Evolutionary conservation across 176 grass and related monocot genomes (phyloP), one percentile per base, ranked within the genome.

Genomic region (Stipa capillata): DNA sequence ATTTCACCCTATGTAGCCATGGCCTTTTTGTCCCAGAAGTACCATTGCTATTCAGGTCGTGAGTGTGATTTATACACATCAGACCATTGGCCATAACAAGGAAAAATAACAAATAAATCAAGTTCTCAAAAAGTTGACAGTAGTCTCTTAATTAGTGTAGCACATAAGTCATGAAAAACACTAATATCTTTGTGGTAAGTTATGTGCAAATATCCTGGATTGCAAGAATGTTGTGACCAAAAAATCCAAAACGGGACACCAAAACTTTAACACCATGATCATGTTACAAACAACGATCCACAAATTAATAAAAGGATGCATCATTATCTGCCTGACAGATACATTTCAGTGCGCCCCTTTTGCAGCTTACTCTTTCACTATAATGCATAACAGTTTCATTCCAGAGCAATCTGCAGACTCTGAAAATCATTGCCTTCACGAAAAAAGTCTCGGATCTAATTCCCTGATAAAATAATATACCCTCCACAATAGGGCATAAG

Each of bases 201-300:
- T 47, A 14, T 80, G 29, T 31, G 61, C 43, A 76, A 36, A 45
- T 69, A 72, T 15, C 20, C 49, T 69, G 15, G 42, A 31, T 48
- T 48, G 7, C 41, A 70, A 43, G 8, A 61, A 16, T 75, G 77
- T 29, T 54, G 23, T 59, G 36, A 61, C 20, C 31, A 80, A 53
- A 36, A 33, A 44, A 53, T 44, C 17, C 58, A 79, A 75, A 75
- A 54, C 24, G 59, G 33, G 24, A 35, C 29, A 18, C 10, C 28
- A 80, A 75, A 83, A 45, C 37, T 28, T 49, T 20, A 72, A 40
- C 56, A 21, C 34, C 75, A 43, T 50, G 6, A 25, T 54, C 57
- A 79, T 65, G 74, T 65, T 72, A 76, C 53, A 84, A 32, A 60
- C 8, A 85, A 9, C 45, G 4, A 42, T 41, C 40, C 18, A 34